Evolutionary conservation across 2,329 filamentous ascomycete species (phyloP).

Genomic region (Teratosphaeriaceae sp.): DNA sequence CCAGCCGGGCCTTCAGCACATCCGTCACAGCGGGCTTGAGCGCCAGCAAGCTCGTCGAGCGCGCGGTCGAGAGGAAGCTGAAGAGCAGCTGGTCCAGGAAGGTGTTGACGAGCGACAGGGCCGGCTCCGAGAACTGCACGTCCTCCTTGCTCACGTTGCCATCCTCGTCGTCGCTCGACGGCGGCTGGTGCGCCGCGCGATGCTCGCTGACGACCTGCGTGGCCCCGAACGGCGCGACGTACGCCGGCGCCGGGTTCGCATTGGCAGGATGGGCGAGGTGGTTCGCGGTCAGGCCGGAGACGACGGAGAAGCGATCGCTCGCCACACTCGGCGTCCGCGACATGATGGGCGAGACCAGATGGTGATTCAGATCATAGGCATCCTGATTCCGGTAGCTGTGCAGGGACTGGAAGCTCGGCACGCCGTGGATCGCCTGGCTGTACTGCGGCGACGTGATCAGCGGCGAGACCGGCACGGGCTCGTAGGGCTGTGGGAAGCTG

Average conservation of each 20-base stretch:
- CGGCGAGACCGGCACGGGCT: constrained; percentile 5
- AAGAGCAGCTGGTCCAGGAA: constrained; percentile 93
- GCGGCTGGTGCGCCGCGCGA: constrained; percentile 67
- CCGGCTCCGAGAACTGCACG: constrained; percentile 64
- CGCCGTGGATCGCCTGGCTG: background rate
- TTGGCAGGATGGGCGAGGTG: constrained; percentile 17
- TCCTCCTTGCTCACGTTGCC: constrained; percentile 57
- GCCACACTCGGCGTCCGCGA: constrained; percentile 17
- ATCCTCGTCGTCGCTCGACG: constrained; percentile 51
- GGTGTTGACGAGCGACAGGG: constrained; percentile 74
- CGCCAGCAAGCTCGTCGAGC: constrained; percentile 66
- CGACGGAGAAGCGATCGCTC: constrained; percentile 18
- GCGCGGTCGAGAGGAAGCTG: constrained; percentile 74
- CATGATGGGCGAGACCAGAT: constrained; percentile 20
- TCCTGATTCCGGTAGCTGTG: constrained; percentile 1
- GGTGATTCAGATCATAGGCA: constrained; percentile 5
- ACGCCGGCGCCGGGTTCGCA: constrained; percentile 70
- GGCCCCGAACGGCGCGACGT: constrained; percentile 81
- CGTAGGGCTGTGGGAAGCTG: background rate
- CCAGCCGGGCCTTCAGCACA: constrained; percentile 82
- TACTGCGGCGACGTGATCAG: constrained; percentile 1
- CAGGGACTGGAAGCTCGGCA: constrained; percentile 3
- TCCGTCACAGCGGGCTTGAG: constrained; percentile 79
- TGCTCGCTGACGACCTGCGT: constrained; percentile 88
- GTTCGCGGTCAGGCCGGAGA: constrained; percentile 17